Percentiles rank a stretch among this genome's conserved stretches.
Evolutionary conservation across 164 flowering plant species (phyloP).

Genomic region (Akebia trifoliata): DNA sequence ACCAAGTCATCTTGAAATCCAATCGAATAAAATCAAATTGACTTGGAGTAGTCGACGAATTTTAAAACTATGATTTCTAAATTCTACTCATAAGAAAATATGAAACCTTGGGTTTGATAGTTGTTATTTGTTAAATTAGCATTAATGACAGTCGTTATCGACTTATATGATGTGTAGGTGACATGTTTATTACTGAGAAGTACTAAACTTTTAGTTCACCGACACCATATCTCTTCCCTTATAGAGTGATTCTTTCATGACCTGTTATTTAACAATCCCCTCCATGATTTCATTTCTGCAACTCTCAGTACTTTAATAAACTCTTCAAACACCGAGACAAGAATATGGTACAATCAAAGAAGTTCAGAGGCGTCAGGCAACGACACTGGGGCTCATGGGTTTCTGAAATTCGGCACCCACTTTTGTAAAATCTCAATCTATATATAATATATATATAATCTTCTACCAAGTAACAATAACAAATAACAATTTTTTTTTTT

Average conservation of each 20-base stretch:
- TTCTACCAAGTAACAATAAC: background rate
- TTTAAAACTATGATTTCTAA: too few species aligned
- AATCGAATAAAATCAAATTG: too few species aligned
- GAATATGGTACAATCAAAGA: conserved; percentile 65
- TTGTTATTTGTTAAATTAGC: too few species aligned
- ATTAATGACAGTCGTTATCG: background rate
- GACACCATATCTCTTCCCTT: conserved; percentile 8
- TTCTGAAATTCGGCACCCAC: conserved; percentile 80
- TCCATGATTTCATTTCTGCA: conserved; percentile 13
- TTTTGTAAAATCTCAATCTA: conserved; percentile 37
- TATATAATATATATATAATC: background rate
- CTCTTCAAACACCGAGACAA: background rate
- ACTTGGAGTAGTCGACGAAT: too few species aligned
- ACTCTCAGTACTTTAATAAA: background rate
- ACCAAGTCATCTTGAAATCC: too few species aligned
- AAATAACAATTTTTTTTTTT: background rate
- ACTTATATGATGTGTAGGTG: conserved; percentile 7
- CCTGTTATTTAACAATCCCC: too few species aligned
- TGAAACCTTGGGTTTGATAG: too few species aligned
- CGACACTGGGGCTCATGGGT: conserved; percentile 97
- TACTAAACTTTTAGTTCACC: conserved; percentile 12
- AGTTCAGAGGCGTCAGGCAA: conserved; percentile 86
- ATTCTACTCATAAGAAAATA: too few species aligned
- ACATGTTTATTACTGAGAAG: background rate
- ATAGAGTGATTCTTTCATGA: background rate